Evolutionary conservation across 352 stramenopile species (phyloP), one percentile per base, ranked within the genome.

Genomic region (Phytophthora vignae): DNA sequence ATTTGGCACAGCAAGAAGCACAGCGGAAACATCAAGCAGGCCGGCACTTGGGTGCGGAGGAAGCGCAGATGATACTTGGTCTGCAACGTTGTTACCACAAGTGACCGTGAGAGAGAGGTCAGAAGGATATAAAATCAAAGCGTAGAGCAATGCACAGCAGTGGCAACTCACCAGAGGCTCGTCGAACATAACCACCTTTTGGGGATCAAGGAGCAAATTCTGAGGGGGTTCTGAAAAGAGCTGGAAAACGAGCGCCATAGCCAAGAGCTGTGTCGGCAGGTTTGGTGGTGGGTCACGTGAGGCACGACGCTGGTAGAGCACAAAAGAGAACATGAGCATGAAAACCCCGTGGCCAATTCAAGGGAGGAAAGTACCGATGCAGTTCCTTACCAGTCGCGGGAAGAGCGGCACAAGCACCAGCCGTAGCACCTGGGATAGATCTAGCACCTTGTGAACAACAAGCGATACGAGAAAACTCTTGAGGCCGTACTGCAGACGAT

Each of bases 1-100:
- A 96, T 95, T 63, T 96, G 90, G 62, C 90, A 96, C 29, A 96
- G 64, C 58, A 96, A 62, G 58, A 95, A 90, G 54, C 93, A 86
- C 12, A 96, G 73, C 36, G 83, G 90, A 60, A 96, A 96, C 84
- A 96, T 92, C 60, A 96, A 71, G 40, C 73, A 85, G 0, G 86
- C 87, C 1, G 90, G 87, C 19, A 96, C 84, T 69, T 96, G 90
- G 9, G 81, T 91, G 19, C 90, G 90, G 61, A 96, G 67, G 56
- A 90, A 96, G 2, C 90, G 87, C 55, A 94, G 57, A 54, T 95
- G 85, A 25, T 96, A 95, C 67, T 96, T 96, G 11, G 88, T 93
- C 87, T 96, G 56, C 27, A 59, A 73, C 48, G 54, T 8, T 22
- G 29, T 55, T n/a, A 55, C 11, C 60, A 69, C 44, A 54, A 68